Evolutionary conservation across 805 yeast species (phyloP).

Genomic region (Ogataea neopini): DNA sequence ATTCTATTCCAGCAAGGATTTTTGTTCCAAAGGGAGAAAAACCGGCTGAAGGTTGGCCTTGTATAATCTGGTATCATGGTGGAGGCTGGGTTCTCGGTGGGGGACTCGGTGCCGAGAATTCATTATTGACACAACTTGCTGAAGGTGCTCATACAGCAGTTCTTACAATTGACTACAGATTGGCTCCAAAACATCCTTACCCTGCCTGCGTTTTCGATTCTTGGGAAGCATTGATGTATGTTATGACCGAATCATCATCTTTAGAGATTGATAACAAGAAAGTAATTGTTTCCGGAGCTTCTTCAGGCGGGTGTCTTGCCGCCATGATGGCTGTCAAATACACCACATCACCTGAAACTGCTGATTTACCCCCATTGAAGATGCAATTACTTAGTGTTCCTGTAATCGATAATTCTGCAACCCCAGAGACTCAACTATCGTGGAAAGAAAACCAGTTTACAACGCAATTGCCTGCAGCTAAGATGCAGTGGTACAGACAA

Average conservation of each 20-base stretch:
- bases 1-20: conserved; percentile 26
- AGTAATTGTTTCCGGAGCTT: conserved; percentile 46
- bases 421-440: conserved; percentile 36
- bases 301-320: conserved; percentile 46
- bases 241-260: conserved; percentile 28
- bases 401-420: conserved; percentile 45
- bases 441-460: conserved; percentile 42
- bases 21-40: conserved; percentile 32
- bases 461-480: conserved; percentile 46
- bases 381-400: conserved; percentile 47
- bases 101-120: conserved; percentile 37
- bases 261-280: conserved; percentile 34
- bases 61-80: conserved; percentile 36
- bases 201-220: conserved; percentile 51
- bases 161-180: conserved; percentile 48
- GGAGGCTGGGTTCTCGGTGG: conserved; percentile 39
- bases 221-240: conserved; percentile 38
- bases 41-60: conserved; percentile 29
- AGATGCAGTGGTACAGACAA: conserved; percentile 47
- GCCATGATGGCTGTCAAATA: conserved; percentile 37
- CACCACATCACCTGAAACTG: conserved; percentile 28
- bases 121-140: conserved; percentile 43
- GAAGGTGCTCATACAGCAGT: conserved; percentile 38
- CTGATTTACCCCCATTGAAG: conserved; percentile 35
- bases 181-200: conserved; percentile 51